Conservation (phyloP, 2,329 filamentous ascomycete species). For the Ramularia collo-cygni region DNA sequence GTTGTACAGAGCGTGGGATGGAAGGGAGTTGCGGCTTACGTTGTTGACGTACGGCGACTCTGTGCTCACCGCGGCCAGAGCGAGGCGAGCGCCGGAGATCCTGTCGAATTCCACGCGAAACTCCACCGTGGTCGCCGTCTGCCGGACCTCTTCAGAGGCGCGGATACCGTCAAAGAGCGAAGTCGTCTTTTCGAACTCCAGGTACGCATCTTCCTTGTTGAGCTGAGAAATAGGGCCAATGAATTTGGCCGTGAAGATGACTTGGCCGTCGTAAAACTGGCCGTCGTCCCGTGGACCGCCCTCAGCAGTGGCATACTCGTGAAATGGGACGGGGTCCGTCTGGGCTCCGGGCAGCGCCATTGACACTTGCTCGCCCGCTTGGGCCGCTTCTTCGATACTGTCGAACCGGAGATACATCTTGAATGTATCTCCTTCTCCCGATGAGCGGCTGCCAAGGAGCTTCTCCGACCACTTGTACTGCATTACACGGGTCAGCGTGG, state of each 20-base stretch:
- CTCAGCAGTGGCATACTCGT: conserved; percentile 14
- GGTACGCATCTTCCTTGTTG: conserved; percentile 10
- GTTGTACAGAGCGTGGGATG: not conserved
- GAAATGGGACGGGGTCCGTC: conserved; percentile 13
- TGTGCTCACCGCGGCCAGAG: conserved; percentile 5
- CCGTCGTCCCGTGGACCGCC: not conserved
- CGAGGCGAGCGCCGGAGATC: conserved; percentile 19
- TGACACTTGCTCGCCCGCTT: conserved; percentile 11
- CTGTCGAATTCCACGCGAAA: conserved; percentile 27
- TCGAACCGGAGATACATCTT: conserved; percentile 32
- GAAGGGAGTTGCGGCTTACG: not conserved
- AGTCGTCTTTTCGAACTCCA: conserved; percentile 11
- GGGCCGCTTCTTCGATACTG: conserved; percentile 29
- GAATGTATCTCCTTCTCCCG: conserved; percentile 2
- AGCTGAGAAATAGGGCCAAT: conserved; percentile 11
- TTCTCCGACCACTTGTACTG: conserved; percentile 17
- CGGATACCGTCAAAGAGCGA: conserved; percentile 23
- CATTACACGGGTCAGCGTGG: not conserved
- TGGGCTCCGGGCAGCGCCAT: conserved; percentile 3
- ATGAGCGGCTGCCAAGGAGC: conserved; percentile 8
- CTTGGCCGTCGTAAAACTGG: conserved; percentile 22
- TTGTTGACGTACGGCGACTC: too few species aligned
- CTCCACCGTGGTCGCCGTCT: conserved; percentile 9
- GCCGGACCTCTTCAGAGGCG: conserved; percentile 13
- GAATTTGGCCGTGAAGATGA: conserved; percentile 18